Base-by-base conservation (phyloP, 2,329 filamentous ascomycete species). In the Trichophyton schoenleinii region DNA sequence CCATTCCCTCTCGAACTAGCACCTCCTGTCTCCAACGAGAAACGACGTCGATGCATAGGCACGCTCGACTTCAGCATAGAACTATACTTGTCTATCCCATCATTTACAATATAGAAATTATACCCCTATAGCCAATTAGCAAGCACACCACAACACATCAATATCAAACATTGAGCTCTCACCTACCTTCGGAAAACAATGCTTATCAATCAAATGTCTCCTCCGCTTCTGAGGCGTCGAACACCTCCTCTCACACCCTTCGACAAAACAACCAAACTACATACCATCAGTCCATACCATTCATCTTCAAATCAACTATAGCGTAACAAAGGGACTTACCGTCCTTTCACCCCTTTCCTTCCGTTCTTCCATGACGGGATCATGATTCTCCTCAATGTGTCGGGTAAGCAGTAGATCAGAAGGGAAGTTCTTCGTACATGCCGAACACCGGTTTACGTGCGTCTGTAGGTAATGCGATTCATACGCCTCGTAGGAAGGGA, bases 191-290 rank as follows among this genome's bases (percentile, higher is more conserved):
- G 91, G 92, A 70, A 94, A 99, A 75, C 87, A 82, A 74, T 99
- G 94, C 76, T 96, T 96, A 78, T 96, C 91, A 66, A 96, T 89
- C 66, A 96, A 80, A 77, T 99, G 92, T 71, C 89, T 83, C 38
- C 89, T 82, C 52, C 94, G 83, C 74, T 96, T 97, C 69, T 89
- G 85, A 34, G 87, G 85, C 3, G 88, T 91, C 61, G 83, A 84
- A 75, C 91, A 96, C 71, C 90, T 86, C 66, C 88, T 83, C 63
- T 94, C 89, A 73, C 94, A 99, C 57, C 81, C 86, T 70, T 96
- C 88, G 5, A 96, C 85, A 69, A 97, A 95, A 75, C 94, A 99
- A 3, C 84, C 85, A 74, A 87, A 96, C 85, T 94, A 63, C 13
- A 28, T 6, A 31, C 6, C 28, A 31, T 31, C 28, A 31, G 28